phyloP scores from a whole-genome alignment of 2,329 filamentous ascomycete genomes.

The Colletotrichum melonis region DNA sequence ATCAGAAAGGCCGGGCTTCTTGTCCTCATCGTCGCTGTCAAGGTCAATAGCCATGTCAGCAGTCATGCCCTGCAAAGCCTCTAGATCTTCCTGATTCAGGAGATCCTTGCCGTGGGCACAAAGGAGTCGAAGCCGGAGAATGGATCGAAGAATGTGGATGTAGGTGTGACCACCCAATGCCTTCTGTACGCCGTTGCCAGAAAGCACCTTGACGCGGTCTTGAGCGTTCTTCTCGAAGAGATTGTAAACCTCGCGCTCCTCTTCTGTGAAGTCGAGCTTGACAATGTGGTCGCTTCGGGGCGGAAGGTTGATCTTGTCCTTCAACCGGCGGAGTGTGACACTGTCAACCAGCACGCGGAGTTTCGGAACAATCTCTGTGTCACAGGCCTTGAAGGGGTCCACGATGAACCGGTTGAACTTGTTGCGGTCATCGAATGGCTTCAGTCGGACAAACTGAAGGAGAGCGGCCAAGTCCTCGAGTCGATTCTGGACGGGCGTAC shows the following conservation, averaged over 20 bases:
- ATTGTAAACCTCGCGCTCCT: constrained; percentile 84
- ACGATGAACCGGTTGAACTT: constrained; percentile 86
- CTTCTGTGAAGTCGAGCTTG: constrained; percentile 77
- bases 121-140: constrained; percentile 87
- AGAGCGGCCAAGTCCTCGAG: constrained; percentile 90
- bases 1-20: constrained; percentile 68
- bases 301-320: constrained; percentile 90
- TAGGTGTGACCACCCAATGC: constrained; percentile 87
- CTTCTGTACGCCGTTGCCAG: constrained; percentile 63
- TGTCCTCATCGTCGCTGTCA: constrained; percentile 77
- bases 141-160: constrained; percentile 91
- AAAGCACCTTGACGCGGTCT: constrained; percentile 82
- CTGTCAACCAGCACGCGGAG: constrained; percentile 91
- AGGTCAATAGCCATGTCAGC: constrained; percentile 89
- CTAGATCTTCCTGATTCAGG: constrained; percentile 84
- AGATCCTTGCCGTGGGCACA: constrained; percentile 96
- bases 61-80: constrained; percentile 83
- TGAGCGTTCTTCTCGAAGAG: constrained; percentile 86
- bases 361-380: constrained; percentile 85
- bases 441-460: constrained; percentile 85
- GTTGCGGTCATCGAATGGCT: constrained; percentile 83
- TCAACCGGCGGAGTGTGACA: constrained; percentile 91
- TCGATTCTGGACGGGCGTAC: constrained; percentile 94
- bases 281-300: constrained; percentile 78
- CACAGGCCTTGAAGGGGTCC: constrained; percentile 86